Conservation (phyloP, 1,139 yeast genomes). For the Nadsonia starkeyi-henricii region DNA sequence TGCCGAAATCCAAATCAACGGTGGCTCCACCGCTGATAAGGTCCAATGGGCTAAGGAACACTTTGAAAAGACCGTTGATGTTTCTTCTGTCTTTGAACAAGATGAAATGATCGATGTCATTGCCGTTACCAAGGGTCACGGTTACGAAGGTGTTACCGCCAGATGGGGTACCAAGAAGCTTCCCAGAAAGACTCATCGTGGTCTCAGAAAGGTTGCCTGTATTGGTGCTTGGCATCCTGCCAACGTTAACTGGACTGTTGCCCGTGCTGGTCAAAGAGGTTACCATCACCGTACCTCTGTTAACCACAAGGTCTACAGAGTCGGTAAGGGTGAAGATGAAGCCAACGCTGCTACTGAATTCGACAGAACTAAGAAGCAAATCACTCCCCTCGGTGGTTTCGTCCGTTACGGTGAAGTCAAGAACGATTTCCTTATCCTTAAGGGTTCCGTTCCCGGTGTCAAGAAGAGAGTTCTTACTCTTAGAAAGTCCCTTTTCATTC, state of each 20-base stretch:
- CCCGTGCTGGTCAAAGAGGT: constrained; percentile 99
- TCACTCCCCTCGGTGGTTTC: constrained; percentile 99
- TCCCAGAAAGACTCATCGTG: constrained; percentile 99
- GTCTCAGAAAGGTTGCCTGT: constrained; percentile 99
- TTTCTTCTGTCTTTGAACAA: constrained; percentile 93
- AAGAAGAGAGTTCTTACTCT: constrained; percentile 98
- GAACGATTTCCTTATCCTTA: constrained; percentile 92
- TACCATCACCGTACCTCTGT: constrained; percentile 99
- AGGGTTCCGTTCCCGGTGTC: constrained; percentile 99
- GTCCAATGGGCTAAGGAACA: constrained; percentile 98
- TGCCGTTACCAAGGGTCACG: constrained; percentile 99
- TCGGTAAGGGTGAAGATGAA: constrained; percentile 94
- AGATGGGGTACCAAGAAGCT: constrained; percentile 99
- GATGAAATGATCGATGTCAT: constrained; percentile 96
- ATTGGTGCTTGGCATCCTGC: constrained; percentile 99
- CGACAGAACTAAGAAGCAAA: constrained; percentile 99
- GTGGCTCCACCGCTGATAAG: constrained; percentile 97
- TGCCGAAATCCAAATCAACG: constrained; percentile 99
- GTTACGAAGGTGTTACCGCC: constrained; percentile 99
- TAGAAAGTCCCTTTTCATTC: constrained; percentile 96
- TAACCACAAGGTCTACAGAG: constrained; percentile 99
- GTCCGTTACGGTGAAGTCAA: constrained; percentile 97
- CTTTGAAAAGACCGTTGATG: constrained; percentile 97
- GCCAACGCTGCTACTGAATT: constrained; percentile 90
- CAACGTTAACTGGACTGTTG: constrained; percentile 99